These are phyloP conservation scores for Nitzschia inconspicua DNA, from an alignment of 108 stramenopile species.

Conservation along the genomic window DNA sequence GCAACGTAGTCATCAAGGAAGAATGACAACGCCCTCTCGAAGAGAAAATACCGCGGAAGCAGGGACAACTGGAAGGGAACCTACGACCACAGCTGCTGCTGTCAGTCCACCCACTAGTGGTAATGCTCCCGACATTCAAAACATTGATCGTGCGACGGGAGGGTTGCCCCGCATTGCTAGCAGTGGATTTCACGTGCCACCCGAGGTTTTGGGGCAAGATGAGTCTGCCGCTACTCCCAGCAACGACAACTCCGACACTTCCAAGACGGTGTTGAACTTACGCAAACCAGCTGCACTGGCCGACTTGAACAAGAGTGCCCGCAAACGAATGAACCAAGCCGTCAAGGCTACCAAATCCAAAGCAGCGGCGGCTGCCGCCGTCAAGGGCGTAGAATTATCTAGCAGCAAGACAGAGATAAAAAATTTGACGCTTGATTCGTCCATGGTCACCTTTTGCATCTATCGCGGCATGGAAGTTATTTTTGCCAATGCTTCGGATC, in stretches of 20 bases:
- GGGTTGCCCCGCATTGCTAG: conserved; percentile 9
- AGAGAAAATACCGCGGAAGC: too few relatives aligned
- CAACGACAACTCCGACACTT: background rate
- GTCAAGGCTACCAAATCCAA: conserved; percentile 12
- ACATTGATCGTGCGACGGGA: conserved; percentile 4
- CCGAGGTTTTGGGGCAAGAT: conserved; percentile 25
- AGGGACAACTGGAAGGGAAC: too few relatives aligned
- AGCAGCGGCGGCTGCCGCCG: conserved; percentile 17
- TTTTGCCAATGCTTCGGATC: conserved; percentile 31
- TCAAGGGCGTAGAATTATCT: background rate
- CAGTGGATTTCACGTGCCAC: conserved; percentile 30
- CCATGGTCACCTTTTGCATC: conserved; percentile 23
- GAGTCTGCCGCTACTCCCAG: background rate
- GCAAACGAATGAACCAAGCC: conserved; percentile 11
- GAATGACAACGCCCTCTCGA: too few relatives aligned
- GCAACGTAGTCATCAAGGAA: too few relatives aligned
- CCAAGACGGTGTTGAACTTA: background rate
- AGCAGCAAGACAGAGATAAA: background rate
- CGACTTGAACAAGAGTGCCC: conserved; percentile 13
- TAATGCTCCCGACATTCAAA: conserved; percentile 4
- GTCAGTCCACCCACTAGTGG: background rate
- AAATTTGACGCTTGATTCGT: conserved; percentile 2
- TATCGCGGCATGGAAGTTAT: conserved; percentile 68
- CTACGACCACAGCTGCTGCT: background rate
- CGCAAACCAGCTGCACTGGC: conserved; percentile 8